These are phyloP conservation scores for Syzygium malaccense DNA, from an alignment of 441 rosid genomes.

Conservation along the genomic window DNA sequence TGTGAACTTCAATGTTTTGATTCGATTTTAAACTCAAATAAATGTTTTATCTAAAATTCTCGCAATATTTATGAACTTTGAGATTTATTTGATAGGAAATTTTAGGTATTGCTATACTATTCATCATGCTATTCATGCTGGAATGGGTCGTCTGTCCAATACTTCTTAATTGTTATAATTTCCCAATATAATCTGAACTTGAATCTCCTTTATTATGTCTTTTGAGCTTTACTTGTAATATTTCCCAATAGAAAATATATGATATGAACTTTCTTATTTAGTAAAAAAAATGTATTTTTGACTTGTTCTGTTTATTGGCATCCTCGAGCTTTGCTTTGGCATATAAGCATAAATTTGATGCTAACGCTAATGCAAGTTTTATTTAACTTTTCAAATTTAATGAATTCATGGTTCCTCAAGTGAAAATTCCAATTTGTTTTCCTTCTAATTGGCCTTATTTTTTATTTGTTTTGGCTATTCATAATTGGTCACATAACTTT, in stretches of 20 bases:
- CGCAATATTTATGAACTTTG: neutral
- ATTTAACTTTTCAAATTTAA: neutral
- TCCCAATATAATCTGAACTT: neutral
- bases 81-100: neutral
- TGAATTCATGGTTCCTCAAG: neutral
- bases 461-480: neutral
- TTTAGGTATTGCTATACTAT: neutral
- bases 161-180: neutral
- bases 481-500: neutral
- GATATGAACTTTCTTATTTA: neutral
- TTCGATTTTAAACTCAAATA: neutral
- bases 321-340: neutral
- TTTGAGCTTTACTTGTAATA: neutral
- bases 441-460: neutral
- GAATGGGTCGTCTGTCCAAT: neutral
- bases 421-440: neutral
- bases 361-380: neutral
- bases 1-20: neutral
- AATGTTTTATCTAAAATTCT: neutral
- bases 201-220: neutral
- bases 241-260: neutral
- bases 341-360: neutral
- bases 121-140: neutral
- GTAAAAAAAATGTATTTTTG: neutral
- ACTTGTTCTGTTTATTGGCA: neutral